Evolutionary conservation across 148 eudicot genomes (phyloP), one percentile per base, ranked within the genome.

Genomic region (Rhododendron williamsianum): DNA sequence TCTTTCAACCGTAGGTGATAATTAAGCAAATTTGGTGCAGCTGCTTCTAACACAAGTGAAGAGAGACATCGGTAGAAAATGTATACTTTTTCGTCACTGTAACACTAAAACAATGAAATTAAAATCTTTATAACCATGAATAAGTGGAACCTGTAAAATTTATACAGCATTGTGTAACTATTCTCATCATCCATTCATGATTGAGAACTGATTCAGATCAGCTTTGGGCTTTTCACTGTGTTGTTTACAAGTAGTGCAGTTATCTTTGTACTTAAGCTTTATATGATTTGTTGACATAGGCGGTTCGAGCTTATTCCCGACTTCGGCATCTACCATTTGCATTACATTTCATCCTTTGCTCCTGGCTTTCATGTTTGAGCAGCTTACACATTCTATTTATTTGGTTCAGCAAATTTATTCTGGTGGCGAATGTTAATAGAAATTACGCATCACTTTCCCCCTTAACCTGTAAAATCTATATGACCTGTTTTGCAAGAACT

Each of bases 1-100:
- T 60, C 85, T 6, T 30, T 65, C 16, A 89, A 88, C 85, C 38
- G 69, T 60, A 33, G 90, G 80, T 36, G 87, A 87, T 76, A 18
- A 18, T 54, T 54, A 80, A 78, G 87, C 95, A 86, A 81, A 82
- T 76, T 82, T 27, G 79, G 46, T 46, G 94, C 91, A 87, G 88
- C 78, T 27, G 85, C 85, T 81, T 88, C 92, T 78, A 89, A 91
- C 82, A 88, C 78, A 81, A 90, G 91, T 71, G 94, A 93, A 82
- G 88, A 85, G 86, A 89, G 89, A 69, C 87, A 86, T 87, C 9
- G 41, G 16, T 71, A 35, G 6, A 71, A 71, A 71, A 33, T 71
- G 13, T 71, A 33, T 71, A 71, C 35, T 71, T 71, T 33, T 71
- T 71, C 15, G 8, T 71, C 38, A 33, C 19, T 33, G 76, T 13